phyloP scores from a whole-genome alignment of 1,284 basidiomycete genomes.

The Acaromyces ingoldii region DNA sequence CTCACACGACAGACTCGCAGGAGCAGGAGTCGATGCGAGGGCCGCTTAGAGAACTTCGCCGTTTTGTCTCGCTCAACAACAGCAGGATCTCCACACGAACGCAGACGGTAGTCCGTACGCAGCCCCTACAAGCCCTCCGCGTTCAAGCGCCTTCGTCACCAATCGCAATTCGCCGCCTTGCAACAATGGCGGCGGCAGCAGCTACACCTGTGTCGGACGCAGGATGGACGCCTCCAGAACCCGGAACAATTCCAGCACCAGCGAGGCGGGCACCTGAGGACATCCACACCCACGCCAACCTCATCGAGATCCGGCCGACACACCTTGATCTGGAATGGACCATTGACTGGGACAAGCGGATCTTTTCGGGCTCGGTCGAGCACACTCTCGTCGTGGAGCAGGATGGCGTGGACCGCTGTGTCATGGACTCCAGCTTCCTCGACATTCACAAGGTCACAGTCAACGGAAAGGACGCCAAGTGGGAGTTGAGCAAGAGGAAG shows the following conservation, averaged over 20 bases:
- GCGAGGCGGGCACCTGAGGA: slow-evolving; percentile 25
- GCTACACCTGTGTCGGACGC: no score
- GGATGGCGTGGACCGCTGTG: slow-evolving; percentile 63
- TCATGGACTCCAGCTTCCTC: slow-evolving; percentile 76
- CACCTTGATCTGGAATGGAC: slow-evolving; percentile 66
- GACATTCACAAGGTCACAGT: slow-evolving; percentile 63
- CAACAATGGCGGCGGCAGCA: no score
- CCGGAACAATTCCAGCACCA: slow-evolving; percentile 36
- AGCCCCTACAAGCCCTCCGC: no score
- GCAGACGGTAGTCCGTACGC: no score
- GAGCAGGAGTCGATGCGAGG: no score
- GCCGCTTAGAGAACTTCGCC: no score
- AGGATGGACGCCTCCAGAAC: slow-evolving; percentile 44
- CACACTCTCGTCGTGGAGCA: slow-evolving; percentile 64
- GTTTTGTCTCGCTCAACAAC: no score
- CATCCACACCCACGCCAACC: slow-evolving; percentile 40
- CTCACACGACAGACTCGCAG: no score
- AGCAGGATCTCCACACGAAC: no score
- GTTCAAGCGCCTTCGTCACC: no score
- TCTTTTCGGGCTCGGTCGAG: slow-evolving; percentile 68
- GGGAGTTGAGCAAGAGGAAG: slow-evolving; percentile 56
- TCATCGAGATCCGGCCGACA: slow-evolving; percentile 32
- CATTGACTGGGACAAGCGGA: slow-evolving; percentile 68
- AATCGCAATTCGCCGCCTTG: no score
- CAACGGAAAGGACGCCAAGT: slow-evolving; percentile 56